phyloP scores from a whole-genome alignment of 1,139 yeast genomes.

The Pneumocystis jirovecii region DNA sequence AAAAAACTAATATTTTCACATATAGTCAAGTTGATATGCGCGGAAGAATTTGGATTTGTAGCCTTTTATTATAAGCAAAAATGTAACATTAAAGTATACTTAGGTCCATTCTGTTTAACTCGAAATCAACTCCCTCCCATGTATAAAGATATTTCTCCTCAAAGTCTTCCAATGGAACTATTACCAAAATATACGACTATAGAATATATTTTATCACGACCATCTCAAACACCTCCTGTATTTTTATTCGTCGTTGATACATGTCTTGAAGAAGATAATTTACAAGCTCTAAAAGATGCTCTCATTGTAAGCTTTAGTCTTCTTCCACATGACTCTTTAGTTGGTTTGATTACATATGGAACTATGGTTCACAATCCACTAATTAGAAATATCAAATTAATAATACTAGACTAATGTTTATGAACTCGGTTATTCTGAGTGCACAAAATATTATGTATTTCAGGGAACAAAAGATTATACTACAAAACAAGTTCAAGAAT shows the following conservation, averaged over 20 bases:
- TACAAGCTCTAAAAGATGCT: slow-evolving; percentile 77
- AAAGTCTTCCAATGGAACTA: slow-evolving; percentile 76
- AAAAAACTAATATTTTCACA: slow-evolving; percentile 23
- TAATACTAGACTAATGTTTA: slow-evolving; percentile 55
- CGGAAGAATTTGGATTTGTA: slow-evolving; percentile 72
- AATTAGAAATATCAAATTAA: neutral
- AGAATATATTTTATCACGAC: slow-evolving; percentile 79
- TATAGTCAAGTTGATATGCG: slow-evolving; percentile 53
- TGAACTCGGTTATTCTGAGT: slow-evolving; percentile 66
- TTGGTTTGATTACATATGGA: slow-evolving; percentile 86
- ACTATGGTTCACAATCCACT: slow-evolving; percentile 36
- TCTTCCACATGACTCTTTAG: slow-evolving; percentile 84
- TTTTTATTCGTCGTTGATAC: slow-evolving; percentile 81
- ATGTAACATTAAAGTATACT: neutral
- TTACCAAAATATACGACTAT: slow-evolving; percentile 67
- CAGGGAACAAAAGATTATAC: slow-evolving; percentile 85
- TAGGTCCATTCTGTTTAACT: slow-evolving; percentile 53
- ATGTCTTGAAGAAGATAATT: slow-evolving; percentile 88
- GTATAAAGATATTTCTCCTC: slow-evolving; percentile 70
- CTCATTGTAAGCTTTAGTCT: slow-evolving; percentile 65
- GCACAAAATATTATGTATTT: slow-evolving; percentile 73
- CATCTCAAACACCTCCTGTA: slow-evolving; percentile 84
- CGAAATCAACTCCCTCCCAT: slow-evolving; percentile 84
- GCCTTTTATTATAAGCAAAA: slow-evolving; percentile 13
- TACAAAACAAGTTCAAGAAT: slow-evolving; percentile 56